These are phyloP conservation scores for Geotrichum phurueaensis DNA, from an alignment of 1,139 yeast genomes.

Conservation along the genomic window DNA sequence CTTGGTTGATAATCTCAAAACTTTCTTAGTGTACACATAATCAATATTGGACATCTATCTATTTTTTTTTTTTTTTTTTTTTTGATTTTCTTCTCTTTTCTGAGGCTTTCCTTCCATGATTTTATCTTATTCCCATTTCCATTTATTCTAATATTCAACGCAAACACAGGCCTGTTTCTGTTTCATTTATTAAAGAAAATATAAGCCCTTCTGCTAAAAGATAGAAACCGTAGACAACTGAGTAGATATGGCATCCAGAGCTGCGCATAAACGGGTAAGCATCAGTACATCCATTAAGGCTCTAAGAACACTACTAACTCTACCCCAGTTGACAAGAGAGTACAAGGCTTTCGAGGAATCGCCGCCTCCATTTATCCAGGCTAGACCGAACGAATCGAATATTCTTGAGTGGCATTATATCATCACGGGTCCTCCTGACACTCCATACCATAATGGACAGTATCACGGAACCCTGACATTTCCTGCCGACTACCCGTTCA, in stretches of 20 bases:
- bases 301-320: slow-evolving; percentile 1
- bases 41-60: background rate
- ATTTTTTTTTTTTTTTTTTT: too few species aligned
- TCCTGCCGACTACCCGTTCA: slow-evolving; percentile 84
- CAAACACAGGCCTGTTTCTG: background rate
- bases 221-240: background rate
- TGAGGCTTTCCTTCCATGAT: too few species aligned
- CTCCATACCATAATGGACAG: slow-evolving; percentile 82
- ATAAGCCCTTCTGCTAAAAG: background rate
- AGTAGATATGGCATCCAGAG: slow-evolving; percentile 33
- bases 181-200: background rate
- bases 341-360: slow-evolving; percentile 64
- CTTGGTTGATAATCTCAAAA: background rate
- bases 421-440: slow-evolving; percentile 78
- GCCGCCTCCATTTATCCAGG: slow-evolving; percentile 76
- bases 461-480: slow-evolving; percentile 82
- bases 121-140: background rate
- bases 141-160: background rate
- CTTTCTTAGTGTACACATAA: background rate
- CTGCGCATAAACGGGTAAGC: slow-evolving; percentile 34
- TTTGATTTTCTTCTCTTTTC: too few species aligned
- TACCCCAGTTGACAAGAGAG: slow-evolving; percentile 55
- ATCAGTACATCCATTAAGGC: background rate
- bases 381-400: slow-evolving; percentile 79
- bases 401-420: slow-evolving; percentile 76